These are phyloP conservation scores for Pseudonectria buxi DNA, from an alignment of 2,329 filamentous ascomycete genomes.

Conservation along the genomic window DNA sequence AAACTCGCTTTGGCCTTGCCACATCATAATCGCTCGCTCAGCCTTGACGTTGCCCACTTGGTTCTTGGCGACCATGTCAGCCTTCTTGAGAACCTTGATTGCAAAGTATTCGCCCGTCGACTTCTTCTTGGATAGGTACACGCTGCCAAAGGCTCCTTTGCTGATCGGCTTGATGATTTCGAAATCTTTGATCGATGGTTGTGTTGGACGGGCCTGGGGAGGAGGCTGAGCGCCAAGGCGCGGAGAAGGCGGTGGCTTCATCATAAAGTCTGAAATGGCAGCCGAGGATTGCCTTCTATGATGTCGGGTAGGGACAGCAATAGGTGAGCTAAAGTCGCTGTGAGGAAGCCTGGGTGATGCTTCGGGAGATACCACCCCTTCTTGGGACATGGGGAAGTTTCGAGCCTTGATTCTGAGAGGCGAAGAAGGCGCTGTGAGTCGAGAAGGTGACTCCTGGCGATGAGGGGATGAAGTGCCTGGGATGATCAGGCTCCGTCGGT, in stretches of 20 bases:
- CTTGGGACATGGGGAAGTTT: slow-evolving; percentile 49
- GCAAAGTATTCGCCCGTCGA: slow-evolving; percentile 97
- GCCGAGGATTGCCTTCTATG: slow-evolving; percentile 90
- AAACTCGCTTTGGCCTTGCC: slow-evolving; percentile 98
- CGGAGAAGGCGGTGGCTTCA: slow-evolving; percentile 72
- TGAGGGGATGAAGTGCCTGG: slow-evolving; percentile 71
- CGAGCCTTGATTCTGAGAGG: slow-evolving; percentile 85
- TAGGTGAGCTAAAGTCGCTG: slow-evolving; percentile 74
- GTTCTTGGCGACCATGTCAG: slow-evolving; percentile 99
- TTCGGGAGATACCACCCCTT: slow-evolving; percentile 73
- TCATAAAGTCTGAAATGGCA: slow-evolving; percentile 63
- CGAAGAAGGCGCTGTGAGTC: slow-evolving; percentile 72
- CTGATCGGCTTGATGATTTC: slow-evolving; percentile 99
- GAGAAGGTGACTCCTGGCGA: slow-evolving; percentile 82
- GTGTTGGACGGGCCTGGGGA: slow-evolving; percentile 78
- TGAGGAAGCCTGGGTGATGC: slow-evolving; percentile 80
- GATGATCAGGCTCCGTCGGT: slow-evolving; percentile 80
- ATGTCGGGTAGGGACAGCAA: slow-evolving; percentile 53
- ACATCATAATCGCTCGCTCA: slow-evolving; percentile 99
- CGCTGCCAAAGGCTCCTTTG: slow-evolving; percentile 95
- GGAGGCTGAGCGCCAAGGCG: slow-evolving; percentile 69
- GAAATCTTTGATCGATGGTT: slow-evolving; percentile 97
- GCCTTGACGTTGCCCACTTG: slow-evolving; percentile 99
- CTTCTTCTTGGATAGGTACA: slow-evolving; percentile 97
- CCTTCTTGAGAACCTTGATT: slow-evolving; percentile 97